Percentiles rank a stretch among this genome's conserved stretches.
Evolutionary conservation across 179 eudicot genomes (phyloP).

Genomic region (Camellia oleifera): DNA sequence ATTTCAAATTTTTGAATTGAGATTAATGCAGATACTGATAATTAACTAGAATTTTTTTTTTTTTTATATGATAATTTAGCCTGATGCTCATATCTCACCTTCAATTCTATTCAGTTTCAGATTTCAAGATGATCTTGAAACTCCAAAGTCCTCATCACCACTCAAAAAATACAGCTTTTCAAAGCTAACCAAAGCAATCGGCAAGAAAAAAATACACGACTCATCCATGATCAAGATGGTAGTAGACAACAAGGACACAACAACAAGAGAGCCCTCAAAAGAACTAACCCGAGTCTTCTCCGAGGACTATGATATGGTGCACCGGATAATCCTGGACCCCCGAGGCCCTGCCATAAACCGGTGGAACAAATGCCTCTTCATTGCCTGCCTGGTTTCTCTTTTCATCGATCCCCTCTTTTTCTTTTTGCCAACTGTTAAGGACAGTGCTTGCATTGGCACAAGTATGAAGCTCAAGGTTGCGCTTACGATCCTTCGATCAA

Average conservation of each 20-base stretch:
- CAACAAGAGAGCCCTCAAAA: background rate
- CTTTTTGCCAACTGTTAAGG: slow-evolving; percentile 27
- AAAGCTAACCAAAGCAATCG: no score
- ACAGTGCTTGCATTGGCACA: slow-evolving; percentile 24
- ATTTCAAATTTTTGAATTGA: no score
- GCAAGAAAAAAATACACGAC: background rate
- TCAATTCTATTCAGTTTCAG: slow-evolving; percentile 7
- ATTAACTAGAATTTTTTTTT: no score
- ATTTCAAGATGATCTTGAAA: slow-evolving; percentile 27
- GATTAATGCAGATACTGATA: no score
- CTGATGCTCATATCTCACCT: no score
- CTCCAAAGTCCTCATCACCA: background rate
- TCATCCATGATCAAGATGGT: no score
- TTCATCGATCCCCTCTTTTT: slow-evolving; percentile 50
- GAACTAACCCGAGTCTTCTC: slow-evolving; percentile 38
- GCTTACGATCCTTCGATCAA: slow-evolving; percentile 26
- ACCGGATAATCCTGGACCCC: slow-evolving; percentile 38
- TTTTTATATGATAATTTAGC: no score
- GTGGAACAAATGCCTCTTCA: slow-evolving; percentile 38
- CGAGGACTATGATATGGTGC: slow-evolving; percentile 29
- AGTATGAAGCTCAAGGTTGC: slow-evolving; percentile 20
- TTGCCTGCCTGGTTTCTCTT: slow-evolving; percentile 44
- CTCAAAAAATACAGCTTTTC: no score
- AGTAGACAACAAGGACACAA: no score
- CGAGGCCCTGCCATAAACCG: slow-evolving; percentile 26